Conservation (phyloP, 345 rosid species). For the Corchorus olitorius region DNA sequence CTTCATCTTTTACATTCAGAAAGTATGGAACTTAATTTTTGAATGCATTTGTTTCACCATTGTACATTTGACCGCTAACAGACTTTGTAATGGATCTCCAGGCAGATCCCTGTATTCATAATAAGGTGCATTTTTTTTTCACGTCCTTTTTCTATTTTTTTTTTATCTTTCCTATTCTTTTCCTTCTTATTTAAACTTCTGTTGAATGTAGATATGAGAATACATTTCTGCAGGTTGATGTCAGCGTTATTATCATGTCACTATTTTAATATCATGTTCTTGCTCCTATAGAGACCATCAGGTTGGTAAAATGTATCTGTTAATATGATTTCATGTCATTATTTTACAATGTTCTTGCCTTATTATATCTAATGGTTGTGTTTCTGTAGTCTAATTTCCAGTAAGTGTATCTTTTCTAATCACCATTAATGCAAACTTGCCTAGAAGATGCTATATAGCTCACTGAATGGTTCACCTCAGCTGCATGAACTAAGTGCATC, state of each 20-base stretch:
- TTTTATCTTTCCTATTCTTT: background rate
- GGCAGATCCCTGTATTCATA: conserved; percentile 25
- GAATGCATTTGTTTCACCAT: conserved; percentile 23
- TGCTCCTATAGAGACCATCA: no score
- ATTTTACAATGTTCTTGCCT: no score
- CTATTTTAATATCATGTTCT: no score
- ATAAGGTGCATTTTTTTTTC: conserved; percentile 2
- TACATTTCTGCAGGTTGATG: conserved; percentile 5
- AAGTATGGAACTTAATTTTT: background rate
- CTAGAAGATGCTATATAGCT: no score
- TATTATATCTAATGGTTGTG: no score
- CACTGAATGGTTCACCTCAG: no score
- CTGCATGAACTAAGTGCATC: no score
- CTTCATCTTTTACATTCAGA: background rate
- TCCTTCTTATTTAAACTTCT: background rate
- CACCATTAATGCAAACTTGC: no score
- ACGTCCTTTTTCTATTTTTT: background rate
- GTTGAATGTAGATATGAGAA: background rate
- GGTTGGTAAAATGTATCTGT: no score
- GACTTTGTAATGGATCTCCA: conserved; percentile 13
- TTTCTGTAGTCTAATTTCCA: no score
- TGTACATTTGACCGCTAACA: conserved; percentile 43
- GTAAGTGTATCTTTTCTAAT: no score
- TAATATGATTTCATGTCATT: no score
- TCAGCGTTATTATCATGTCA: background rate